Conservation (phyloP, 2,329 filamentous ascomycete species). For the Hymenoscyphus albidus region DNA sequence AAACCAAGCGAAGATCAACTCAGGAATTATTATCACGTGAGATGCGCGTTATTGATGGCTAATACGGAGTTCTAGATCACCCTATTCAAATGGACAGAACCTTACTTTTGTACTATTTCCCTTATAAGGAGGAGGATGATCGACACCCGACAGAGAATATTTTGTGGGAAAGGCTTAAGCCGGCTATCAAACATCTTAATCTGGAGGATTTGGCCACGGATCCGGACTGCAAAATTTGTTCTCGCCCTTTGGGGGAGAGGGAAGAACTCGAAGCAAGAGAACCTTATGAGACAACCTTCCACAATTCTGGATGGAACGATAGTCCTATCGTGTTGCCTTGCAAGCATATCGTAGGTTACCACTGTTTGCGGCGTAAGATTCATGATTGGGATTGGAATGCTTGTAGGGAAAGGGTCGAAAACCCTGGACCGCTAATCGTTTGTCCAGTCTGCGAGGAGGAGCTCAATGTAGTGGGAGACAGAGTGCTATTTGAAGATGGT, state of each 20-base stretch:
- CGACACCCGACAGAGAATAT: neutral
- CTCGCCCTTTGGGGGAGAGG: neutral
- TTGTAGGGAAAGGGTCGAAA: too few species aligned
- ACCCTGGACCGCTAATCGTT: neutral
- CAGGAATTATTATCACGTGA: neutral
- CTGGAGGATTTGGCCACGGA: neutral
- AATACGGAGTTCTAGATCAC: neutral
- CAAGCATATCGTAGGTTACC: neutral
- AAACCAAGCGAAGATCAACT: neutral
- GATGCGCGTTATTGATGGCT: neutral
- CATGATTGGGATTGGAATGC: neutral
- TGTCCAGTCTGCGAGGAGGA: neutral
- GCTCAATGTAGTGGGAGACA: neutral
- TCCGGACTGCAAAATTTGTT: neutral
- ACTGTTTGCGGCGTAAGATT: neutral
- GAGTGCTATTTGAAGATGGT: neutral
- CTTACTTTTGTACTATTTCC: neutral
- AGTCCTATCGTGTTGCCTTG: neutral
- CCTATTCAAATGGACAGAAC: neutral
- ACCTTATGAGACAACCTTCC: too few species aligned
- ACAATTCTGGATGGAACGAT: neutral
- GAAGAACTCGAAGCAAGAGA: neutral
- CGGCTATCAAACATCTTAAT: neutral
- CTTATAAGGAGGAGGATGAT: neutral
- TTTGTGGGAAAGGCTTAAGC: neutral